Evolutionary conservation across 192 early-diverging fungal genomes (phyloP).

Genomic region (Backusella circina): DNA sequence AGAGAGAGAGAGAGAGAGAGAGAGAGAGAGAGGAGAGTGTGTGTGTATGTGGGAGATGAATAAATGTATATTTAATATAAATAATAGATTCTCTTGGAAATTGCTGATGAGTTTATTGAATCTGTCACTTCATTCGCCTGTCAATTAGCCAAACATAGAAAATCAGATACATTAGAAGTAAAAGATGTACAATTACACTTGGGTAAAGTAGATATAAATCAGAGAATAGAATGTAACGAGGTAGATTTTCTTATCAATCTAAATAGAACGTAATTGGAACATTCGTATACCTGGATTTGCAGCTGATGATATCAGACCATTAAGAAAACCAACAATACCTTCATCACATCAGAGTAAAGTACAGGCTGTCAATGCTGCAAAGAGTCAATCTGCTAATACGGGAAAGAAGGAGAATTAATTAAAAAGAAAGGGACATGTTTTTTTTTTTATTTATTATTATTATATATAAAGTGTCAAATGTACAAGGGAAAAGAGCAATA

Average conservation of each 20-base stretch:
- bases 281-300: conserved; percentile 87
- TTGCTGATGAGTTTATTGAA: conserved; percentile 87
- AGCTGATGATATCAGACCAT: conserved; percentile 73
- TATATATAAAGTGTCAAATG: not conserved
- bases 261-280: conserved; percentile 80
- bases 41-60: too few relatives aligned
- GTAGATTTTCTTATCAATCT: not conserved
- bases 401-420: conserved; percentile 10
- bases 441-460: not conserved
- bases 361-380: conserved; percentile 54
- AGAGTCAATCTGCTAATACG: conserved; percentile 18
- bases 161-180: conserved; percentile 73
- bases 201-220: conserved; percentile 36
- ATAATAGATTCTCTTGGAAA: conserved; percentile 70
- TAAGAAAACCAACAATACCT: conserved; percentile 65
- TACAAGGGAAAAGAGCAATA: not conserved
- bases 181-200: conserved; percentile 85
- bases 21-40: too few relatives aligned
- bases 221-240: not conserved
- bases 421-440: not conserved
- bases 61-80: too few relatives aligned
- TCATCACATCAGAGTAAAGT: conserved; percentile 61
- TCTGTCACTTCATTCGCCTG: conserved; percentile 80
- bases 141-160: conserved; percentile 80
- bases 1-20: not conserved